phyloP scores from a whole-genome alignment of 2,329 filamentous ascomycete genomes.

The Alternaria postmessia region DNA sequence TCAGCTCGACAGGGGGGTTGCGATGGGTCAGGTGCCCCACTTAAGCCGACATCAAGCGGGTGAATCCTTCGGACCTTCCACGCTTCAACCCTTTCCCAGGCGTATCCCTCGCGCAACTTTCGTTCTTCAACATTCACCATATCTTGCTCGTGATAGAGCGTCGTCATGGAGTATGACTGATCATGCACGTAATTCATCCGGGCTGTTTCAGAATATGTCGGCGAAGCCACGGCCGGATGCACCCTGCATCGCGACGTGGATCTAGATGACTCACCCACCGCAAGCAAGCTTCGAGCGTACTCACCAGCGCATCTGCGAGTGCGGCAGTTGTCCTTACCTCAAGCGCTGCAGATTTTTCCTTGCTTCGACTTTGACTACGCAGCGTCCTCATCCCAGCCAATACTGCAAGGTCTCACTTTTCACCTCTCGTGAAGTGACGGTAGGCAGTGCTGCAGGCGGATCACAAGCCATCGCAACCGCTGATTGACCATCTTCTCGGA shows the following conservation, averaged over 20 bases:
- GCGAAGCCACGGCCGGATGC: slow-evolving; percentile 26
- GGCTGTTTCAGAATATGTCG: slow-evolving; percentile 44
- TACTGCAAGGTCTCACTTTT: slow-evolving; percentile 21
- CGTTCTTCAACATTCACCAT: slow-evolving; percentile 1
- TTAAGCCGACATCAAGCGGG: slow-evolving; percentile 35
- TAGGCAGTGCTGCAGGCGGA: slow-evolving; percentile 14
- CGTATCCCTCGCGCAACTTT: slow-evolving; percentile 7
- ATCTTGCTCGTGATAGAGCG: slow-evolving; percentile 6
- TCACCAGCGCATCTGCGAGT: slow-evolving; percentile 11
- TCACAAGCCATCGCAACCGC: slow-evolving; percentile 30
- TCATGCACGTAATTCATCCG: slow-evolving; percentile 29
- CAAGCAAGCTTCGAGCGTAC: slow-evolving; percentile 17
- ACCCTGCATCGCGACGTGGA: slow-evolving; percentile 43
- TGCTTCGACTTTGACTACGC: slow-evolving; percentile 1
- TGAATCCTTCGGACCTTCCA: slow-evolving; percentile 5
- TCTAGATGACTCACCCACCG: slow-evolving; percentile 43
- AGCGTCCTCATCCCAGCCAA: slow-evolving; percentile 16
- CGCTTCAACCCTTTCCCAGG: slow-evolving; percentile 5
- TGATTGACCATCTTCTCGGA: slow-evolving; percentile 15
- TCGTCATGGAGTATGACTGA: slow-evolving; percentile 33
- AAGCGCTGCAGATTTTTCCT: slow-evolving; percentile 10
- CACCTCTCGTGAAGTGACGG: slow-evolving; percentile 15
- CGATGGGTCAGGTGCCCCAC: slow-evolving; percentile 21
- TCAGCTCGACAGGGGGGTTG: slow-evolving; percentile 47
- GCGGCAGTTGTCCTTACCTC: slow-evolving; percentile 22